Percentiles rank a stretch among this genome's conserved stretches.
These are phyloP conservation scores for Neurospora sublineolata DNA, from an alignment of 495 filamentous ascomycete species.

Conservation along the genomic window DNA sequence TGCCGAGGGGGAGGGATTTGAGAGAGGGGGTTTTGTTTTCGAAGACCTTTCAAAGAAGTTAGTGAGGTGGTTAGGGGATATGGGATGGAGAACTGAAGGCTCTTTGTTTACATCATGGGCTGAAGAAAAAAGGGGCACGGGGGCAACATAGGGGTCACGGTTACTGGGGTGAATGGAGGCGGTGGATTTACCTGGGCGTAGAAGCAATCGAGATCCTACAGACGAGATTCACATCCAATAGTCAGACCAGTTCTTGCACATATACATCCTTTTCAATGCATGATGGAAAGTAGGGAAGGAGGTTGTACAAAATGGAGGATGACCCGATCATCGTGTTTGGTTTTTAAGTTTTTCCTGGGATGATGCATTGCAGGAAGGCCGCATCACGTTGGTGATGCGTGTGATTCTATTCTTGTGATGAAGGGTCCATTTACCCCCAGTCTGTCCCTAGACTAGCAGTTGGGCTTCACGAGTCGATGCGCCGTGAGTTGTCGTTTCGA, in stretches of 20 bases:
- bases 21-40: constrained; percentile 68
- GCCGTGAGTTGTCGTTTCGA: background rate
- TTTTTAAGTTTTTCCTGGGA: constrained; percentile 24
- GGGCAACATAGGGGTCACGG: background rate
- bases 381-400: background rate
- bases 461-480: background rate
- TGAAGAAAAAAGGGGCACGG: background rate
- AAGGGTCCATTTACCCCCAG: background rate
- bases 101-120: background rate
- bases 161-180: background rate
- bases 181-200: constrained; percentile 62
- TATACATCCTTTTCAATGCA: background rate
- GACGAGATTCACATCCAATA: background rate
- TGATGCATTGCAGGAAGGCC: background rate
- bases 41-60: constrained; percentile 28
- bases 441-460: background rate
- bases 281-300: background rate
- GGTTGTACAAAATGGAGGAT: constrained; percentile 69
- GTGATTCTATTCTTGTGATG: background rate
- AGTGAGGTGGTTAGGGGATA: background rate
- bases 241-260: constrained; percentile 6
- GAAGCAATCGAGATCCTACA: constrained; percentile 83
- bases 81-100: background rate
- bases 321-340: constrained; percentile 52
- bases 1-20: constrained; percentile 54